A percentile compares a stretch with the other conserved stretches of the same genome.
Evolutionary conservation across 1,139 yeast species (phyloP).

Genomic region (Diutina siamensis): DNA sequence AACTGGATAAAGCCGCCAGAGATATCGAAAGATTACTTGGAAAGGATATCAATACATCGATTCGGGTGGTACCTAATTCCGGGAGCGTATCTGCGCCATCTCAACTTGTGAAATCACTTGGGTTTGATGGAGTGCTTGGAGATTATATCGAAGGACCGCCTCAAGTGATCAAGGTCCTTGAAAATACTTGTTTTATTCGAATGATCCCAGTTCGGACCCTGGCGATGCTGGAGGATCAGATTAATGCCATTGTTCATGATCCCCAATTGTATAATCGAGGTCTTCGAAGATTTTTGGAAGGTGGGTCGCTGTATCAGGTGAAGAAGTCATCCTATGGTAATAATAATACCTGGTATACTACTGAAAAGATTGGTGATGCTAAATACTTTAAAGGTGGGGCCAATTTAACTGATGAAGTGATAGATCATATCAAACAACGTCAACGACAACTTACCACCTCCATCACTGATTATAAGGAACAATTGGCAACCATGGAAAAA

Average conservation of each 20-base stretch:
- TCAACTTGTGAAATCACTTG: conserved; percentile 31
- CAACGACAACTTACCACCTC: neutral
- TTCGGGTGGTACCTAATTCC: conserved; percentile 16
- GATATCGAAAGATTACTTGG: conserved; percentile 24
- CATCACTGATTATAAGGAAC: neutral
- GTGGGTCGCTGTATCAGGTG: conserved; percentile 33
- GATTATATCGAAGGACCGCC: conserved; percentile 69
- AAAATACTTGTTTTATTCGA: conserved; percentile 46
- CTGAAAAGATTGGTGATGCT: conserved; percentile 20
- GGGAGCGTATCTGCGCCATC: no score
- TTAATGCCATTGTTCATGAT: conserved; percentile 19
- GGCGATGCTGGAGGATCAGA: conserved; percentile 27
- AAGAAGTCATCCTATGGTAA: conserved; percentile 49
- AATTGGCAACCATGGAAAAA: neutral
- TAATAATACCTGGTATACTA: conserved; percentile 33
- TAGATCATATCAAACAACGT: conserved; percentile 12
- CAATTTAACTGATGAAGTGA: conserved; percentile 31
- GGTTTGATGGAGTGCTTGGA: conserved; percentile 71
- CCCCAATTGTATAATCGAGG: neutral
- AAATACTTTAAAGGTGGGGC: conserved; percentile 26
- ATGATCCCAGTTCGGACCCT: conserved; percentile 49
- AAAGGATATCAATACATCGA: conserved; percentile 22
- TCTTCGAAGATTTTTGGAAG: conserved; percentile 28
- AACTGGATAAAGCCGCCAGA: conserved; percentile 30
- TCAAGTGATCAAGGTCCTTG: conserved; percentile 65